Evolutionary conservation across 208 protist species (phyloP), one percentile per base, ranked within the genome.

Genomic region (Leishmania turanica): DNA sequence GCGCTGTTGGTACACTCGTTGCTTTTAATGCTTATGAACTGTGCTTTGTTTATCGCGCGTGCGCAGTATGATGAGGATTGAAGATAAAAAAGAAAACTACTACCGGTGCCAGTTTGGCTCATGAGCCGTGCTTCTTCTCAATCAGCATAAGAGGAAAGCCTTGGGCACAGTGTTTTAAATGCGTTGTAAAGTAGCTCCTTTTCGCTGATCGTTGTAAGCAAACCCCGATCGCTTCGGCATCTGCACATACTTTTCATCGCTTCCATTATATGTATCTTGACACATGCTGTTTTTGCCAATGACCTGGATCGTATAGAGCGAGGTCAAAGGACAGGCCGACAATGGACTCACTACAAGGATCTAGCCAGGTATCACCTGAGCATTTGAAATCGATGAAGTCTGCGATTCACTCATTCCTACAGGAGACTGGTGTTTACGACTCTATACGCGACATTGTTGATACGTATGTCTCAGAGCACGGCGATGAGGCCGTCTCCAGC

Each of bases 391-490:
- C 94, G 40, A 91, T 99, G 79, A 92, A 91, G 72, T 80, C 73
- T 9, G 88, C 95, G 2, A 96, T 99, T 80, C 94, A 98, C 75
- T 62, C 83, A 15, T 97, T 98, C 79, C 77, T 99, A 42, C 86
- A 92, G 24, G 82, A 96, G 24, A 88, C 90, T 7, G 93, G 92
- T 85, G 95, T 98, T 8, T 99, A 98, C 77, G 85, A 90, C 71
- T 93, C 92, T 8, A 97, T 99, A 70, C 84, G 97, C 65, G 89
- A 96, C 64, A 95, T 99, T 70, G 86, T 99, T 3, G 90, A 97
- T 65, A 90, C 94, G 17, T 98, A 98, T 80, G 79, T 96, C 1
- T 86, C 89, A 17, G 88, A 96, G 66, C 85, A 97, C 77, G 85
- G 84, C 37, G 90, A 88, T 2, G 74, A 86, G 6, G 74, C 53